These are phyloP conservation scores for Colletotrichum salicis DNA, from an alignment of 2,329 filamentous ascomycete genomes.

Conservation along the genomic window DNA sequence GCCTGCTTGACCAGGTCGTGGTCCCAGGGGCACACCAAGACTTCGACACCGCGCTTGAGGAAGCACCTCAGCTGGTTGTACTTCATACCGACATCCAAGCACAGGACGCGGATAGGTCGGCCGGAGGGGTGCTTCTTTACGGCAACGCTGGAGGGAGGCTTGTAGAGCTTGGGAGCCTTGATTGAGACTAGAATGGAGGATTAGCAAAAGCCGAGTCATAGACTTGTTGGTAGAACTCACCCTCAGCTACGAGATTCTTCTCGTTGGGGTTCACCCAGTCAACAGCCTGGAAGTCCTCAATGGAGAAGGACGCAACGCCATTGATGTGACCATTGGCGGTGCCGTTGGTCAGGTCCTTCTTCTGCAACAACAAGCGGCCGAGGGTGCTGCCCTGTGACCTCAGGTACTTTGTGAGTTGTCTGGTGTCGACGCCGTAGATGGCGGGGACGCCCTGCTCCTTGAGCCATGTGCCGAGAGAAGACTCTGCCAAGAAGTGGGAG, in stretches of 20 bases:
- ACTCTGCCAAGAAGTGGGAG: conserved; percentile 91
- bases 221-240: conserved; percentile 65
- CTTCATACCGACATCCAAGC: conserved; percentile 97
- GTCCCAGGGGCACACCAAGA: conserved; percentile 95
- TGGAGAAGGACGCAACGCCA: conserved; percentile 37
- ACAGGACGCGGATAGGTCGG: conserved; percentile 85
- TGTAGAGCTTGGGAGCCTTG: conserved; percentile 85
- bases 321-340: conserved; percentile 46
- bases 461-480: conserved; percentile 92
- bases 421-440: conserved; percentile 94
- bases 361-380: conserved; percentile 85
- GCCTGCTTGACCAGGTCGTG: conserved; percentile 85
- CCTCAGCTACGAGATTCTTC: conserved; percentile 92
- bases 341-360: conserved; percentile 58
- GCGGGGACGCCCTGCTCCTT: conserved; percentile 95
- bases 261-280: conserved; percentile 94
- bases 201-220: conserved; percentile 49
- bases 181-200: conserved; percentile 77
- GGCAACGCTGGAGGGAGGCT: conserved; percentile 75
- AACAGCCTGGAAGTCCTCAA: conserved; percentile 75
- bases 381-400: conserved; percentile 96
- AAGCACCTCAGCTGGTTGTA: conserved; percentile 98
- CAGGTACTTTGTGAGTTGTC: conserved; percentile 93
- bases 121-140: conserved; percentile 86
- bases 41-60: conserved; percentile 89